A percentile compares a stretch with the other conserved stretches of the same genome.
Conservation (phyloP, 2,329 filamentous ascomycete genomes). For the Diplodia corticola region DNA sequence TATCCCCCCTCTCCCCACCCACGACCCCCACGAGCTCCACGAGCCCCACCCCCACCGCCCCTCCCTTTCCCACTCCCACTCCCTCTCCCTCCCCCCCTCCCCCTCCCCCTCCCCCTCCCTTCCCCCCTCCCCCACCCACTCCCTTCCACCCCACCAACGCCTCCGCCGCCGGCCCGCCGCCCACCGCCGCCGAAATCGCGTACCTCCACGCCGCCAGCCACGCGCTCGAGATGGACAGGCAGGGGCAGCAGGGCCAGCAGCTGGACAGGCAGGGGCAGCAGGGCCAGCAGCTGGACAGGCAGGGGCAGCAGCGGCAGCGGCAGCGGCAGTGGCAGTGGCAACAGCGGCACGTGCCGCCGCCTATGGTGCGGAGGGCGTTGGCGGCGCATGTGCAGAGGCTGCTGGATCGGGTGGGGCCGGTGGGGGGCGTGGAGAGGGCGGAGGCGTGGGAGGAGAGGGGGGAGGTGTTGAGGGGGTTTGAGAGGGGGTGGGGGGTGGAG, state of each 20-base stretch:
- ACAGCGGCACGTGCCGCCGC: too few species aligned
- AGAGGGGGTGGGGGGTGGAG: background rate
- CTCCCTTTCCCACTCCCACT: too few species aligned
- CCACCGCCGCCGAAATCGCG: background rate
- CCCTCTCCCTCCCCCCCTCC: too few species aligned
- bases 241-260: too few species aligned
- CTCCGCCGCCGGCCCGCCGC: background rate
- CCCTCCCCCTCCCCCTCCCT: background rate
- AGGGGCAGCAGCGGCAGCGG: too few species aligned
- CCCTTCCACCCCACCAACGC: background rate
- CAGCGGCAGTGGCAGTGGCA: too few species aligned
- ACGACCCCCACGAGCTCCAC: too few species aligned
- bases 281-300: too few species aligned
- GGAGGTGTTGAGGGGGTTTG: background rate
- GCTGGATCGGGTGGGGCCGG: background rate
- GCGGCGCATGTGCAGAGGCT: background rate
- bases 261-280: too few species aligned
- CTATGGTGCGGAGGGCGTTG: background rate
- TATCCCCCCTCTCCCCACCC: too few species aligned
- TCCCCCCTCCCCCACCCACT: background rate
- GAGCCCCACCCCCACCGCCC: too few species aligned
- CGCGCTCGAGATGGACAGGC: too few species aligned
- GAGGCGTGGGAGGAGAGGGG: background rate
- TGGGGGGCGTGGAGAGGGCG: background rate
- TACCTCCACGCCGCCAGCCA: background rate